These are phyloP conservation scores for Solanum boliviense DNA, from an alignment of 257 asterid genomes.

Conservation along the genomic window DNA sequence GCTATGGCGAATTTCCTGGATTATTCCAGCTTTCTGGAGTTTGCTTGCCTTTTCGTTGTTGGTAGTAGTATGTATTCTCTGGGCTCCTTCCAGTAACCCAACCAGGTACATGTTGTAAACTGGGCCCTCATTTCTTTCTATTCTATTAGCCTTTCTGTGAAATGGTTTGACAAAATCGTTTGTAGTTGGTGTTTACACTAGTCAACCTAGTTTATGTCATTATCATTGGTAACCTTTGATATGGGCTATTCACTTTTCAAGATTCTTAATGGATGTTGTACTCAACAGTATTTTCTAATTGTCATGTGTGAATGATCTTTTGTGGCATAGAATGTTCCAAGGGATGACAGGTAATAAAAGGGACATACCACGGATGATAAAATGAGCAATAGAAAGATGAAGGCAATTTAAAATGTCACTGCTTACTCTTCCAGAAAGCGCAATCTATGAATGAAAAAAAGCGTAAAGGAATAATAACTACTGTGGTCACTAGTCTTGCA, in stretches of 20 bases:
- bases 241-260: background rate
- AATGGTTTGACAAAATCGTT: background rate
- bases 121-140: background rate
- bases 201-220: background rate
- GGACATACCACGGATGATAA: background rate
- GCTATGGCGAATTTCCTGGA: conserved; percentile 36
- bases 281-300: background rate
- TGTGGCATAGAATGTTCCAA: background rate
- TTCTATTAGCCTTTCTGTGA: background rate
- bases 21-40: conserved; percentile 38
- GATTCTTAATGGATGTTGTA: background rate
- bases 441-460: background rate
- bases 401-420: background rate
- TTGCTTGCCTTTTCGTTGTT: conserved; percentile 18
- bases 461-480: background rate
- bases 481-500: background rate
- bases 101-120: conserved; percentile 12
- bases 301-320: background rate
- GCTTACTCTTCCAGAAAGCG: background rate
- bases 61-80: conserved; percentile 24
- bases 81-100: conserved; percentile 32
- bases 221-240: background rate
- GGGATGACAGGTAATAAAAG: background rate
- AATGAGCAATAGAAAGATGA: background rate
- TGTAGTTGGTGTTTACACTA: background rate